Conservation (phyloP, 1,284 basidiomycete genomes). For the Porodaedalea pini region DNA sequence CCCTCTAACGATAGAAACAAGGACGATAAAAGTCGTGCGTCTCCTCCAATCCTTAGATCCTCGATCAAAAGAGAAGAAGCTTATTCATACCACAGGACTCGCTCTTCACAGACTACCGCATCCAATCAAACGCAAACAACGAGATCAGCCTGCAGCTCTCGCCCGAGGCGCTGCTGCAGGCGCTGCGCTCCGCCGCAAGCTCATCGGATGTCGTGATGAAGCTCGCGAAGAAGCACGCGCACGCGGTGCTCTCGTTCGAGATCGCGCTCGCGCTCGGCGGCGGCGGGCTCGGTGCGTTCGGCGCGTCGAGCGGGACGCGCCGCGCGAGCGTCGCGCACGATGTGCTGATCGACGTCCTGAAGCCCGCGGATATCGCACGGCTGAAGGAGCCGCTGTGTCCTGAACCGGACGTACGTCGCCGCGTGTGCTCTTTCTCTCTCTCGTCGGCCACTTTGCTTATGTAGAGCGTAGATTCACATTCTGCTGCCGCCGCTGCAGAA, state of each 20-base stretch:
- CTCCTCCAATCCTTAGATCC: neutral
- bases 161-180: conserved; percentile 73
- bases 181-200: conserved; percentile 60
- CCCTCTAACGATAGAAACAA: conserved; percentile 17
- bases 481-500: conserved; percentile 76
- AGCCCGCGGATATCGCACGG: conserved; percentile 64
- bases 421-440: conserved; percentile 1
- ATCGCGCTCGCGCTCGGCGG: conserved; percentile 55
- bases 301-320: conserved; percentile 17
- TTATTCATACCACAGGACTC: conserved; percentile 40
- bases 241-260: conserved; percentile 72
- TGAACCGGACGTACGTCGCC: conserved; percentile 72
- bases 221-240: conserved; percentile 77
- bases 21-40: conserved; percentile 38
- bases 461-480: conserved; percentile 64
- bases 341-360: conserved; percentile 74
- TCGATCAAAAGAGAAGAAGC: neutral
- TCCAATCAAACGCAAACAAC: conserved; percentile 84
- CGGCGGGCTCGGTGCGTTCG: conserved; percentile 37
- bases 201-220: conserved; percentile 74
- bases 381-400: conserved; percentile 84
- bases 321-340: conserved; percentile 63
- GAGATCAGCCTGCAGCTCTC: conserved; percentile 73
- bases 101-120: conserved; percentile 78
- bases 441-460: neutral